Conservation (phyloP, 1,284 basidiomycete genomes). For the Ceratobasidium sp. region DNA sequence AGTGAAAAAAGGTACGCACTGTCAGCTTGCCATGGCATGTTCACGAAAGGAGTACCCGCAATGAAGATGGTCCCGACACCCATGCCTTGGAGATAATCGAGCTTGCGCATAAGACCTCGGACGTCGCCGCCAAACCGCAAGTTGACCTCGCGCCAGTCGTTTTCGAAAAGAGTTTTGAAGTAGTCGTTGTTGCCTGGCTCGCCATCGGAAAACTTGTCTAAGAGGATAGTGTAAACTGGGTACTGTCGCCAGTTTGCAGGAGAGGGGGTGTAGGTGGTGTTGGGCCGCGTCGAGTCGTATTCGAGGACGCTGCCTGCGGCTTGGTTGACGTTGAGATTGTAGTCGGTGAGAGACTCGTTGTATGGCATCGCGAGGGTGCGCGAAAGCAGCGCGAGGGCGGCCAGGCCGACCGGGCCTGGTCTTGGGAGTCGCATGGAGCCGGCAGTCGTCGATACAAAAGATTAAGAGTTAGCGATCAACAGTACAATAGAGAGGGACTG, state of each 20-base stretch:
- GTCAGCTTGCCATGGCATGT: slow-evolving; percentile 96
- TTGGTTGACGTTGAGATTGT: slow-evolving; percentile 89
- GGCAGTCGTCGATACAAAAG: no score
- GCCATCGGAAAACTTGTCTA: slow-evolving; percentile 94
- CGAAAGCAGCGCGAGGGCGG: slow-evolving; percentile 41
- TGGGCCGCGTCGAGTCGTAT: slow-evolving; percentile 74
- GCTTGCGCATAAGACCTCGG: slow-evolving; percentile 75
- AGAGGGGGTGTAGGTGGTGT: slow-evolving; percentile 78
- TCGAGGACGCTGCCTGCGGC: slow-evolving; percentile 77
- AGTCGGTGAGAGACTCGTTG: slow-evolving; percentile 78
- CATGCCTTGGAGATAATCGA: slow-evolving; percentile 92
- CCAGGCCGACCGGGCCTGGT: slow-evolving; percentile 36
- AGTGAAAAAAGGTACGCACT: slow-evolving; percentile 66
- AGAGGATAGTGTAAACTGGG: slow-evolving; percentile 85
- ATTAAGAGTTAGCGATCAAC: not conserved
- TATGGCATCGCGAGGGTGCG: slow-evolving; percentile 59
- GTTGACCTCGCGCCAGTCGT: slow-evolving; percentile 88
- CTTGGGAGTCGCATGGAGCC: slow-evolving; percentile 25
- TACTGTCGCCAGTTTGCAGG: slow-evolving; percentile 89
- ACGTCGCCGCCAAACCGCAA: slow-evolving; percentile 89
- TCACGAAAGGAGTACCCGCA: slow-evolving; percentile 90
- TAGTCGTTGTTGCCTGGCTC: slow-evolving; percentile 92
- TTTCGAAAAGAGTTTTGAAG: slow-evolving; percentile 83
- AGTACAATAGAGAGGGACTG: not conserved
- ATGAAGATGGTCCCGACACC: slow-evolving; percentile 87